A percentile compares a stretch with the other conserved stretches of the same genome.
Conservation (phyloP, 495 filamentous ascomycete species). For the Xylaria bambusicola region DNA sequence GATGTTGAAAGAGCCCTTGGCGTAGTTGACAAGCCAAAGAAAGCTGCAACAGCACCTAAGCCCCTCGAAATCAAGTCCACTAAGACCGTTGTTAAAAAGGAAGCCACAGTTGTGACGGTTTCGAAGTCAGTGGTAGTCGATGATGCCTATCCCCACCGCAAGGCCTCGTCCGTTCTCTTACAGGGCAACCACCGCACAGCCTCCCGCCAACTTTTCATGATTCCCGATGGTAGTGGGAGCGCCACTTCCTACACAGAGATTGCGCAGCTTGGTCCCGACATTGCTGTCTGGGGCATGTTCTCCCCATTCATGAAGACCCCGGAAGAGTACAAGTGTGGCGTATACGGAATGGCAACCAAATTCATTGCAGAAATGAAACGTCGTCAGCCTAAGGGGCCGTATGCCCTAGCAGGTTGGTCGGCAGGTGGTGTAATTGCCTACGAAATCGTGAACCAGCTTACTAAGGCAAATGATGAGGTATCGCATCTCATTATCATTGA, state of each 20-base stretch:
- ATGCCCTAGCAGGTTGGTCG: conserved; percentile 75
- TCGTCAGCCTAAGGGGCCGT: conserved; percentile 66
- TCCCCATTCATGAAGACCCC: conserved; percentile 64
- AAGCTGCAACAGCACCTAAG: conserved; percentile 29
- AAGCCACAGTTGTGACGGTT: conserved; percentile 29
- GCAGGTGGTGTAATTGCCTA: conserved; percentile 89
- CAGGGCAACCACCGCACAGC: conserved; percentile 63
- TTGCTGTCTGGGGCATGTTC: conserved; percentile 66
- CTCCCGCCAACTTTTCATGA: conserved; percentile 65
- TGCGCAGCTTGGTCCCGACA: conserved; percentile 46
- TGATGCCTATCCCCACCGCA: conserved; percentile 71
- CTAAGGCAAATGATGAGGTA: conserved; percentile 66
- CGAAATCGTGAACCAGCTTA: conserved; percentile 73
- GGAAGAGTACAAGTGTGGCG: conserved; percentile 55
- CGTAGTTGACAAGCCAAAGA: conserved; percentile 41
- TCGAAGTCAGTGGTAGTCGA: conserved; percentile 54
- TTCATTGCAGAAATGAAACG: conserved; percentile 65
- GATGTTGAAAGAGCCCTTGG: conserved; percentile 52
- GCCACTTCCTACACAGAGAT: conserved; percentile 64
- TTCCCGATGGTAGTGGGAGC: conserved; percentile 78
- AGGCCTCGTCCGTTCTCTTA: conserved; percentile 57
- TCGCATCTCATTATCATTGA: conserved; percentile 80
- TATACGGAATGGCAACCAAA: conserved; percentile 55
- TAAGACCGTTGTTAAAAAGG: conserved; percentile 51
- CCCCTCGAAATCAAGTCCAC: conserved; percentile 22